Conservation (phyloP, 352 stramenopile species). For the Pythium biforme region DNA sequence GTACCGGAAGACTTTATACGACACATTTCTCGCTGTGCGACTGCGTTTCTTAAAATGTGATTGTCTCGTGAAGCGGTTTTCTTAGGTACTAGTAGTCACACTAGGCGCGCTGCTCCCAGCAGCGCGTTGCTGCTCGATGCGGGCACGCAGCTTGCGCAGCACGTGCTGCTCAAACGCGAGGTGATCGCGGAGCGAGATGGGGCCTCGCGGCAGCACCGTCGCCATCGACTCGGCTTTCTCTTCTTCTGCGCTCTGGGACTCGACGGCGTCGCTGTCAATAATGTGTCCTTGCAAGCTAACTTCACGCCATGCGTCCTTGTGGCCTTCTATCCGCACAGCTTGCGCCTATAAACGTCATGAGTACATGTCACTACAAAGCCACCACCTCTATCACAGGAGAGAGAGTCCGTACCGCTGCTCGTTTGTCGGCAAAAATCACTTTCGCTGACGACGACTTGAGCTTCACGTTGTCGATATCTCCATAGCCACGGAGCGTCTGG, state of each 20-base stretch:
- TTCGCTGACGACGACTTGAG: constrained; percentile 71
- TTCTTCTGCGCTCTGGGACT: not conserved
- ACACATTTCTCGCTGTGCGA: no score
- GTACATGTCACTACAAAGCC: not conserved
- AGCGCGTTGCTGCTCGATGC: constrained; percentile 35
- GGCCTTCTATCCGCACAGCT: constrained; percentile 64
- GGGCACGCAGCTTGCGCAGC: constrained; percentile 45
- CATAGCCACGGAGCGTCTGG: constrained; percentile 51
- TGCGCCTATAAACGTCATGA: constrained; percentile 30
- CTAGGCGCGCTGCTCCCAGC: constrained; percentile 13
- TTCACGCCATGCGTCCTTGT: constrained; percentile 67
- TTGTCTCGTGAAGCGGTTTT: no score
- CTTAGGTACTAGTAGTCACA: constrained; percentile 5
- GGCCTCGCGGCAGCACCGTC: constrained; percentile 34
- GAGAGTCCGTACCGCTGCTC: constrained; percentile 35
- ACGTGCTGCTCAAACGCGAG: constrained; percentile 56
- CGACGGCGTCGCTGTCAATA: constrained; percentile 49
- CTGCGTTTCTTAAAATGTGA: no score
- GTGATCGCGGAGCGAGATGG: constrained; percentile 53
- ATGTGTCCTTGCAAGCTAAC: constrained; percentile 76
- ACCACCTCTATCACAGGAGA: not conserved
- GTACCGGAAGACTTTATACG: no score
- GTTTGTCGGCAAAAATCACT: constrained; percentile 50
- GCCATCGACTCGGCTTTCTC: constrained; percentile 12
- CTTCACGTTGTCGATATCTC: constrained; percentile 66